Evolutionary conservation across 2,329 filamentous ascomycete genomes (phyloP), one percentile per base, ranked within the genome.

Genomic region (Colletotrichum cordylinicola): DNA sequence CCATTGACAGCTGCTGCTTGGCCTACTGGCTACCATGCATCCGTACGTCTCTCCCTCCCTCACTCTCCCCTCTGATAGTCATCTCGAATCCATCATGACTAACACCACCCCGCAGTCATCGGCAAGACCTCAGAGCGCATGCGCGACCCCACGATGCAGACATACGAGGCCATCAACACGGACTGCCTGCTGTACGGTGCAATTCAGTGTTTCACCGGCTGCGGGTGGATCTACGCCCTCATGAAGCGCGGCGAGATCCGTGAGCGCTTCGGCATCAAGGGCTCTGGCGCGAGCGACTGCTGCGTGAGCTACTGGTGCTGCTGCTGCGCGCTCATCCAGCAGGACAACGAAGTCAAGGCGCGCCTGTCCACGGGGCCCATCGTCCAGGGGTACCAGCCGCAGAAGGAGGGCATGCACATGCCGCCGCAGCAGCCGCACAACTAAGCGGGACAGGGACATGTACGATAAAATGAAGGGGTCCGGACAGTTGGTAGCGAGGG

Each of bases 271-370:
- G 86, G 85, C 78, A 91, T 92, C 79, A 81, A 88, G 61, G 90
- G 90, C 43, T 85, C 83, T 64, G 85, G 84, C 48, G 81, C 81
- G 74, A 82, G 82, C 39, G 91, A 92, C 80, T 92, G 86, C 83
- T 88, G 87, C 78, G 81, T 83, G n/a, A 83, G 87, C 16, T 91
- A 84, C 81, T 92, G 87, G 84, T 92, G 91, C 81, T 81, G 85
- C 43, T 91, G 90, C 86, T 92, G 91, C 79, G 85, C 86, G 8
- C 82, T 91, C 73, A 86, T 91, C 77, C 91, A 93, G 84, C 87
- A 91, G 72, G 90, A 92, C 74, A 90, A 91, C 78, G 91, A 92
- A 79, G 86, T 88, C 61, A 79, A 81, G 72, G 65, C 61, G 6
- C 82, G 82, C 29, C 70, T 77, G 37, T 79, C 79, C 72, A 81